Evolutionary conservation across 257 asterid genomes (phyloP), one percentile per base, ranked within the genome.

Genomic region (Solanum medicagineum): DNA sequence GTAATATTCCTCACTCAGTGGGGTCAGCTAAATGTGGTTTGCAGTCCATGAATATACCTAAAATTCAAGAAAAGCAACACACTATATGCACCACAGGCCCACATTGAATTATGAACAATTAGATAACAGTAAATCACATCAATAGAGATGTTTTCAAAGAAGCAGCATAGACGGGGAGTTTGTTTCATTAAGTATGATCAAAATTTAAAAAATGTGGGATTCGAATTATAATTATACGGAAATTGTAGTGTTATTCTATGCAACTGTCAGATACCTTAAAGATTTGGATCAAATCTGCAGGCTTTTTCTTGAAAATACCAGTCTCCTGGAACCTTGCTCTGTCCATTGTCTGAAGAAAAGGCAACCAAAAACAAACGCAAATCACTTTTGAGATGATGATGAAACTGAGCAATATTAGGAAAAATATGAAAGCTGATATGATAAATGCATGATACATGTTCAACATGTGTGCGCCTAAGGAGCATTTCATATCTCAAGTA

Each of bases 281-380:
- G 81, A 95, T 94, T 89, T 95, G 98, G 92, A 95, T 93, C 85
- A 94, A 90, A 83, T 93, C 98, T 80, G 98, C 86, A 29, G 98
- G 98, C 88, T 95, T 95, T 89, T 94, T 94, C 94, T 88, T 93
- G 87, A 95, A 95, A 84, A 94, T 92, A 84, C 98, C 95, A 85
- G 90, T 91, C 87, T 95, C 98, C 89, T 90, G 95, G 83, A 91
- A 95, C 86, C 98, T 91, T 70, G 98, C 96, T 86, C 98, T 94
- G 80, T 95, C 98, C 98, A 95, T 94, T 81, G 98, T 95, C 98
- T 95, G 88, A 81, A 87, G 81, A 88, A 85, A 84, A 85, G 75
- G 47, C 49, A 85, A 83, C 51, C 24, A n/a, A 14, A 22, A 36
- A 32, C 22, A 71, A 59, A 77, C n/a, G 13, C 13, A 60, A 32